Evolutionary conservation across 257 asterid species (phyloP), one percentile per base, ranked within the genome.

Genomic region (Linaria vulgaris): DNA sequence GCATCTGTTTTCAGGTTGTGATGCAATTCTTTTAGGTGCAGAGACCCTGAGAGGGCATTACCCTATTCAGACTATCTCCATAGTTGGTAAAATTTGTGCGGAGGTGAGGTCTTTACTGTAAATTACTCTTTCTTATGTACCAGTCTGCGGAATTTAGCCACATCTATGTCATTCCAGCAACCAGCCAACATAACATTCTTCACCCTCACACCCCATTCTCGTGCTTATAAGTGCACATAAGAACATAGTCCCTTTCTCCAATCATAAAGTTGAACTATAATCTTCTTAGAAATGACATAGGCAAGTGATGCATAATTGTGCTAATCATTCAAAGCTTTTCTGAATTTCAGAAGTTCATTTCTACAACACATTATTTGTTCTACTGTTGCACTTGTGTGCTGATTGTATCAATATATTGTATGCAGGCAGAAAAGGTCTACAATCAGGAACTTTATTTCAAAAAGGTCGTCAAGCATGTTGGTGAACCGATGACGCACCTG

Each of bases 401-500:
- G 24, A 46, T 47, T 21, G 31, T 20, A 45, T 51, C 59, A 20
- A 22, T 7, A 55, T 37, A n/a, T 20, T 53, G 13, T 23, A 3
- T 69, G 87, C 90, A 90, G 97, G 97, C 96, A 25, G 97, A 86
- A 76, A 90, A 90, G 81, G 95, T 72, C 31, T 82, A 79, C 74
- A 88, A 90, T 77, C 97, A 90, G 72, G 94, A 88, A 16, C 77
- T 85, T 53, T 90, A 87, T 67, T 87, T 90, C 69, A 90, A 90
- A 69, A 87, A 70, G 83, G 73, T 94, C 15, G 87, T 83, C 53
- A 90, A 85, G 64, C 61, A 54, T 52, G 84, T 76, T 53, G 97
- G 90, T n/a, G 95, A 90, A 68, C 97, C 96, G 37, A 87, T 90
- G 97, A 39, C 83, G 20, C 97, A 90, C 81, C 71, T 90, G 62